These are phyloP conservation scores for Coemansia sp. DNA, from an alignment of 192 early-diverging fungal species.

Conservation along the genomic window DNA sequence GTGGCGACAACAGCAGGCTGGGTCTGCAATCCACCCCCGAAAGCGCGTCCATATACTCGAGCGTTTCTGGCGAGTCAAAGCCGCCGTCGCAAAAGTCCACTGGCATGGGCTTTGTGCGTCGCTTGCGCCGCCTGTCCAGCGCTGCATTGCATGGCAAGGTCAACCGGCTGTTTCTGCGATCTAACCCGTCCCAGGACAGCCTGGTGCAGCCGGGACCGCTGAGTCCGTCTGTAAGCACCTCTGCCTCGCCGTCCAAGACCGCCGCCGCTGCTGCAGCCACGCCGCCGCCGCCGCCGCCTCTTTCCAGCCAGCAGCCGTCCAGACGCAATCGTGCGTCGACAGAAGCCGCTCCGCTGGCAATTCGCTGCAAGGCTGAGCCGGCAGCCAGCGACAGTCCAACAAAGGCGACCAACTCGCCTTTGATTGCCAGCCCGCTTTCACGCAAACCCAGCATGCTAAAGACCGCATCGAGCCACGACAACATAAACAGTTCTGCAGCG, in stretches of 20 bases:
- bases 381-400: conserved; percentile 5
- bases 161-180: conserved; percentile 41
- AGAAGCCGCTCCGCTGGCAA: conserved; percentile 32
- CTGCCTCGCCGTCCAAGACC: background rate
- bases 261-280: conserved; percentile 8
- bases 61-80: conserved; percentile 36
- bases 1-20: conserved; percentile 20
- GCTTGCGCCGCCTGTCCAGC: conserved; percentile 43
- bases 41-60: conserved; percentile 35
- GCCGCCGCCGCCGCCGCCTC: conserved; percentile 18
- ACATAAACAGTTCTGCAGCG: conserved; percentile 1
- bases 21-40: conserved; percentile 41
- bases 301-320: conserved; percentile 15
- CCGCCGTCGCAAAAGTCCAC: conserved; percentile 47
- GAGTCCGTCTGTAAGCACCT: conserved; percentile 24
- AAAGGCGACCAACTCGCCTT: conserved; percentile 35
- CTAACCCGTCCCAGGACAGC: conserved; percentile 47
- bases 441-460: conserved; percentile 38
- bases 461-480: conserved; percentile 16
- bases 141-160: conserved; percentile 47
- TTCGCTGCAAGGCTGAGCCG: conserved; percentile 15
- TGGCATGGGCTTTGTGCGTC: conserved; percentile 41
- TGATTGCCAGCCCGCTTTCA: conserved; percentile 44
- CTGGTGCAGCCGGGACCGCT: conserved; percentile 15
- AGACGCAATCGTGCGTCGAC: conserved; percentile 41